These are phyloP conservation scores for Tranzscheliella williamsii DNA, from an alignment of 1,284 basidiomycete species.

Conservation along the genomic window DNA sequence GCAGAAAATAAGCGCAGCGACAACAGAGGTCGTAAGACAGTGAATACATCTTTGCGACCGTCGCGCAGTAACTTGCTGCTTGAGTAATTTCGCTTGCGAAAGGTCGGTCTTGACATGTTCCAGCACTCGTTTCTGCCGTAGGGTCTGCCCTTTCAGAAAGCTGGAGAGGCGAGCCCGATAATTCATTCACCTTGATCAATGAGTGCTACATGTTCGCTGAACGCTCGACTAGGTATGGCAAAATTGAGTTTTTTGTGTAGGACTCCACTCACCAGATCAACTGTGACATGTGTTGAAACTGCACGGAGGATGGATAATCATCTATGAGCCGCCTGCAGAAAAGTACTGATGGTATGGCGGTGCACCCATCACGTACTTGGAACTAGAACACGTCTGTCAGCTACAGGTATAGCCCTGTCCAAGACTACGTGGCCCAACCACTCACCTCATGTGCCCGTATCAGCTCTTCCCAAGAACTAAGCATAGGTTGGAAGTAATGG, in stretches of 20 bases:
- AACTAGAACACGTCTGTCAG: slow-evolving; percentile 8
- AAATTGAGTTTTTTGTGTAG: not conserved
- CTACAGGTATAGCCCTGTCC: too few relatives aligned
- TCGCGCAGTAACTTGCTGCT: slow-evolving; percentile 7
- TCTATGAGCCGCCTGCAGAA: too few relatives aligned
- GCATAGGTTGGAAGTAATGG: slow-evolving; percentile 11
- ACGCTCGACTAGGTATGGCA: too few relatives aligned
- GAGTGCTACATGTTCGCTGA: too few relatives aligned
- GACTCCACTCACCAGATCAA: slow-evolving; percentile 10
- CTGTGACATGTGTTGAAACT: slow-evolving; percentile 33
- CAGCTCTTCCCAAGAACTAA: slow-evolving; percentile 4
- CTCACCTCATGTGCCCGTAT: slow-evolving; percentile 4
- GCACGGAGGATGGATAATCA: not conserved
- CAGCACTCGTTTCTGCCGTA: slow-evolving; percentile 25
- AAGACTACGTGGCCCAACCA: too few relatives aligned
- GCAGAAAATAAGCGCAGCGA: too few relatives aligned
- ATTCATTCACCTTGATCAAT: too few relatives aligned
- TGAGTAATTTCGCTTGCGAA: not conserved
- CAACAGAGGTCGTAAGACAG: too few relatives aligned
- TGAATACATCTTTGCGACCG: too few relatives aligned
- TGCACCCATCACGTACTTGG: slow-evolving; percentile 5
- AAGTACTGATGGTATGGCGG: too few relatives aligned
- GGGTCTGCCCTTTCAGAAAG: slow-evolving; percentile 15
- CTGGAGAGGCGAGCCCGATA: slow-evolving; percentile 8
- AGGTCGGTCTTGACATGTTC: slow-evolving; percentile 15